Base-by-base conservation (phyloP, 371 early-diverging fungal genomes). In the Haplosporangium sp. region DNA sequence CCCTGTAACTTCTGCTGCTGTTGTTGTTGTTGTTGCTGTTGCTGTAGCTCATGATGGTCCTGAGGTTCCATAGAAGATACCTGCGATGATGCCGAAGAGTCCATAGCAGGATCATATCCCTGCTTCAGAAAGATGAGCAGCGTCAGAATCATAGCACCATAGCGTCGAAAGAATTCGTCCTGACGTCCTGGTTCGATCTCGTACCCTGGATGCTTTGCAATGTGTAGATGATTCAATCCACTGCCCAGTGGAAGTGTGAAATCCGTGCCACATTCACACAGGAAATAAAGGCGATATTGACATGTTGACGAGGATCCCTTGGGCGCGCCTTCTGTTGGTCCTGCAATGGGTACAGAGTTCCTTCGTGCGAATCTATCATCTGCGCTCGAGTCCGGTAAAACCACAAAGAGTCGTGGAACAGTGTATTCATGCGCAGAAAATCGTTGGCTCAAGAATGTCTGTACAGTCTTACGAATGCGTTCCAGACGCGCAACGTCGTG, bases 231-330 rank as follows among this genome's bases (percentile, higher is more conserved):
- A 43, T 77, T 77, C 38, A 77, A 40, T 56, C 72, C 77, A n/a
- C 77, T 77, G 43, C 77, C 77, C 18, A 77, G 67, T 13, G 77
- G 77, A 2, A 66, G 50, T n/a, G 72, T 71, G 53, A 70, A 77
- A 23, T 68, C 64, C 10, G 64, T 36, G 16, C 68, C 64, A 20
- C 77, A 77, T 21, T 77, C 77, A 23, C 77, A 77, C 41, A 77
- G 47, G 23, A 77, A 71, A 43, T 64, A 77, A 46, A 77, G 64
- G 7, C 77, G 71, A 51, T 62, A 70, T 14, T 58, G 63, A 9
- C 53, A 29, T 38, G 16, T 6, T 13, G 46, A 36, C 16, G 55
- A 29, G 5, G 46, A 43, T 47, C 9, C 55, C 14, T 36, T 55
- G 13, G 51, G n/a, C 43, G 21, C 50, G 29, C 55, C 8, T 21